A percentile compares a stretch with the other conserved stretches of the same genome.
Evolutionary conservation across 768 basidiomycete species (phyloP).

Genomic region (Hericium erinaceus): DNA sequence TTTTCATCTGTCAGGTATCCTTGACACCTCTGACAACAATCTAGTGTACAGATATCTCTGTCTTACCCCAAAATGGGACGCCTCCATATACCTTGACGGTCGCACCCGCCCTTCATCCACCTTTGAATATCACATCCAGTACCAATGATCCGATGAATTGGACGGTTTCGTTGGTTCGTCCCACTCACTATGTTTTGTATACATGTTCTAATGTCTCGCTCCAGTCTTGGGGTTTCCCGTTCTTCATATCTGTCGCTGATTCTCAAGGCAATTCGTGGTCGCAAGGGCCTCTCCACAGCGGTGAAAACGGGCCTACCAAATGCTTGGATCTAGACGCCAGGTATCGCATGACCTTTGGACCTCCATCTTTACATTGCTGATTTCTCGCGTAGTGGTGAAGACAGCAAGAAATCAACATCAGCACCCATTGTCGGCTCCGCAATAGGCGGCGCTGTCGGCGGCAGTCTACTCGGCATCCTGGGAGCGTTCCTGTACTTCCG

Average conservation of each 20-base stretch:
- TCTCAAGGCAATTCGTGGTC: slow-evolving; percentile 42
- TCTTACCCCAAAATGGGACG: slow-evolving; percentile 47
- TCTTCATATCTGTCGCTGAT: slow-evolving; percentile 48
- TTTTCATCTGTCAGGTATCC: not conserved
- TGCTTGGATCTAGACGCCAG: slow-evolving; percentile 28
- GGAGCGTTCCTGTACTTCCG: not conserved
- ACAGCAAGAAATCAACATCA: not conserved
- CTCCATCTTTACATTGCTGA: not conserved
- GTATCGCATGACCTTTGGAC: not conserved
- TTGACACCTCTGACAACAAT: not conserved
- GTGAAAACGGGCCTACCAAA: slow-evolving; percentile 28
- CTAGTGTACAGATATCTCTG: slow-evolving; percentile 49
- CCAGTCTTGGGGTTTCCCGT: slow-evolving; percentile 44
- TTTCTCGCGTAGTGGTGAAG: no score
- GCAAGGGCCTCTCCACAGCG: slow-evolving; percentile 50
- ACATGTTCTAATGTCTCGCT: not conserved
- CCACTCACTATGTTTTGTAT: not conserved
- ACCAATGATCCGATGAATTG: slow-evolving; percentile 40
- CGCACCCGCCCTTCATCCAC: slow-evolving; percentile 52
- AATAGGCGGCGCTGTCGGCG: slow-evolving; percentile 17
- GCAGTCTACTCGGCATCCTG: slow-evolving; percentile 11
- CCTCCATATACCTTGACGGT: slow-evolving; percentile 53
- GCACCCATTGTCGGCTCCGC: slow-evolving; percentile 3
- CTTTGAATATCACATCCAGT: slow-evolving; percentile 43
- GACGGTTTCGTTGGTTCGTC: slow-evolving; percentile 37